Evolutionary conservation across 1,139 yeast genomes (phyloP).

Genomic region (Fermentozyma sake): DNA sequence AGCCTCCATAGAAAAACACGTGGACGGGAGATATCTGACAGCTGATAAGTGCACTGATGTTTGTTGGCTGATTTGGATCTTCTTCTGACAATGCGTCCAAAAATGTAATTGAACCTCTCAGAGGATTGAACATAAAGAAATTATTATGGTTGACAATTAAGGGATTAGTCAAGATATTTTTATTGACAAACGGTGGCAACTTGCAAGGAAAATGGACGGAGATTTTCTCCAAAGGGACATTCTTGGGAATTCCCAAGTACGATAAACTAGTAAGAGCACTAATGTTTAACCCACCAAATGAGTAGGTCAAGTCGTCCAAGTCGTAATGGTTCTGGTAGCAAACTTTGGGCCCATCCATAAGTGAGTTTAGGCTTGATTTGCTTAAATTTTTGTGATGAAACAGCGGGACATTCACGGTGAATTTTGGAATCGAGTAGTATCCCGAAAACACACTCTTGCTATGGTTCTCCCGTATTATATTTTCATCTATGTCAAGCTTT

Average conservation of each 20-base stretch:
- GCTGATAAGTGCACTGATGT: constrained; percentile 25
- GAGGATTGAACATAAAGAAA: constrained; percentile 28
- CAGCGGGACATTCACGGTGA: constrained; percentile 21
- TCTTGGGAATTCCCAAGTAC: constrained; percentile 32
- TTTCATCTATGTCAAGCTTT: too few species aligned
- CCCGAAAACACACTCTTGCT: constrained; percentile 26
- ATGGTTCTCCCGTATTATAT: constrained; percentile 12
- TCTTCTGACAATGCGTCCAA: constrained; percentile 22
- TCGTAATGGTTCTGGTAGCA: constrained; percentile 35
- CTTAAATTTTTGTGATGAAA: constrained; percentile 3
- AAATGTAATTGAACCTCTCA: constrained; percentile 29
- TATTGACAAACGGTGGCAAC: constrained; percentile 38
- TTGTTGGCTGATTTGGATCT: constrained; percentile 25
- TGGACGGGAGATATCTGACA: constrained; percentile 33
- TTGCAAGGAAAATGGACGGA: constrained; percentile 38
- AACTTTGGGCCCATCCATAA: constrained; percentile 17
- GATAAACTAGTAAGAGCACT: constrained; percentile 18
- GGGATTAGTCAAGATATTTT: constrained; percentile 33
- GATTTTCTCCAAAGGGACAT: constrained; percentile 25
- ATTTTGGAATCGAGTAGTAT: constrained; percentile 26
- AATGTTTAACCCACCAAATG: constrained; percentile 36
- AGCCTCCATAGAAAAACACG: constrained; percentile 42
- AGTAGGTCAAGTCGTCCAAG: constrained; percentile 27
- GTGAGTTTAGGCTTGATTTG: constrained; percentile 3
- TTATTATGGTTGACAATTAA: constrained; percentile 25